Conservation (phyloP, 441 rosid species). For the Breynia disticha region DNA sequence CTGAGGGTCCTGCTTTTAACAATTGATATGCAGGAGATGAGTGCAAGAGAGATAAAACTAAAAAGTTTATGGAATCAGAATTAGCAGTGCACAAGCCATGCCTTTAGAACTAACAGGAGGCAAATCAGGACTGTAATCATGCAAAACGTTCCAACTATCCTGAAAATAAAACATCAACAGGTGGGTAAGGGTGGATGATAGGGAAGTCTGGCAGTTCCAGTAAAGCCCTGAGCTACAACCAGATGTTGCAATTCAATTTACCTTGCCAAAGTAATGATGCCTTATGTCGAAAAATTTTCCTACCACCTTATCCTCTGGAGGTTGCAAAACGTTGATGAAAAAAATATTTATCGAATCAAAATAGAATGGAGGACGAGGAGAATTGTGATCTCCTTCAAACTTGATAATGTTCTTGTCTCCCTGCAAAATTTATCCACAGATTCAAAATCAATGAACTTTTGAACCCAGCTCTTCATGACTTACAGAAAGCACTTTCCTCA, state of each 20-base stretch:
- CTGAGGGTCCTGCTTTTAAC: slow-evolving; percentile 35
- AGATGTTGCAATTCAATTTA: too few species aligned
- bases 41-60: slow-evolving; percentile 9
- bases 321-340: slow-evolving; percentile 92
- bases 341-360: slow-evolving; percentile 94
- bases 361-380: slow-evolving; percentile 93
- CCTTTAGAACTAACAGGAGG: slow-evolving; percentile 43
- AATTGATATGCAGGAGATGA: slow-evolving; percentile 10
- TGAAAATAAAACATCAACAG: slow-evolving; percentile 36
- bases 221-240: too few species aligned
- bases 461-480: too few species aligned
- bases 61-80: slow-evolving; percentile 4
- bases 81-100: slow-evolving; percentile 16
- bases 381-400: slow-evolving; percentile 98
- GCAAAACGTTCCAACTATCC: slow-evolving; percentile 57
- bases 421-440: slow-evolving; percentile 31
- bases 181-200: slow-evolving; percentile 16
- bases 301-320: slow-evolving; percentile 79
- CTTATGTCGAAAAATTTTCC: slow-evolving; percentile 51
- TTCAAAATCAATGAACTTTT: neutral
- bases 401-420: slow-evolving; percentile 98
- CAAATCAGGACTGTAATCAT: slow-evolving; percentile 38
- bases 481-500: too few species aligned
- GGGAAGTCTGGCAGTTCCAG: slow-evolving; percentile 16
- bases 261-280: slow-evolving; percentile 70